Evolutionary conservation across 1,284 basidiomycete genomes (phyloP), one percentile per base, ranked within the genome.

Genomic region (Fomitopsis betulina): DNA sequence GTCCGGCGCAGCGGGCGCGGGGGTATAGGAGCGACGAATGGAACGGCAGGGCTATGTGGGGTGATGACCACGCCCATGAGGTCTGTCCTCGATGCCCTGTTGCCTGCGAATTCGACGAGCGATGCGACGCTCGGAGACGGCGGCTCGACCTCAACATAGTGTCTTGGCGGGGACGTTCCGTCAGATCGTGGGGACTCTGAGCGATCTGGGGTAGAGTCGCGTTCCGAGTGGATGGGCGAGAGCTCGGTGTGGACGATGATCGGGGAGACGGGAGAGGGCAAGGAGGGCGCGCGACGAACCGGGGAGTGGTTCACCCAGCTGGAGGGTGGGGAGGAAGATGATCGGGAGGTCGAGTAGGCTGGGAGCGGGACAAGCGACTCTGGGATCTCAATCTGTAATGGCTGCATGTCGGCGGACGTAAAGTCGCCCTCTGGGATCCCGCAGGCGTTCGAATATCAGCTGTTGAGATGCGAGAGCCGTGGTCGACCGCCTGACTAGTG

Each of bases 101-200:
- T 30, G 4, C 33, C 39, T 3, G 45, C 19, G 19, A 52, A 27
- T 3, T 57, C 55, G 19, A 57, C 47, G 3, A 52, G 39, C 21
- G 55, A 57, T 9, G 55, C 55, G 15, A 57, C 49, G n/a, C 55
- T 52, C 5, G 55, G 55, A 30, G 55, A 57, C 12, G 37, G 38
- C 6, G 38, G 37, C 30, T 57, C 49, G 30, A 51, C 49, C 19
- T 51, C 55, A 2, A 40, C 47, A 25, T 33, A 57, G 10, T 43
- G 55, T n/a, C 5, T 33, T 5, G 30, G 55, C 3, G 42, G 54
- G 12, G 42, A 35, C 17, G 54, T 39, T 15, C 10, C 42, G 6
- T 47, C 45, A 9, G 45, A 47, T 3, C 8, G 27, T 23, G 27
- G 45, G 10, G 15, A 21, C 5, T 35, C 49, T 3, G 17, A 21